These are phyloP conservation scores for Capronia americana DNA, from an alignment of 2,329 filamentous ascomycete species.

Conservation along the genomic window DNA sequence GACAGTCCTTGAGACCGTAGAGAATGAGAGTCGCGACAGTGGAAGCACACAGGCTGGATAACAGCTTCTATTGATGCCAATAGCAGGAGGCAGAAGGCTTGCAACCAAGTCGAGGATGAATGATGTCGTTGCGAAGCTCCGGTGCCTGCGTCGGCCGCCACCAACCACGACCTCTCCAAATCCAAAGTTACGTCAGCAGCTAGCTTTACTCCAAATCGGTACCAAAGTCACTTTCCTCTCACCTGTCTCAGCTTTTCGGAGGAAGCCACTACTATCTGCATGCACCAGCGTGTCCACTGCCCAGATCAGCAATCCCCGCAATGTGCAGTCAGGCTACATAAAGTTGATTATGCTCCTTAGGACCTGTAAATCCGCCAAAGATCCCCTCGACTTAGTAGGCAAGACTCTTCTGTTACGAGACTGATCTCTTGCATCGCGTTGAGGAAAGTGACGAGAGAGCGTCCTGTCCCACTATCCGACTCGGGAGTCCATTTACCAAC, in stretches of 20 bases:
- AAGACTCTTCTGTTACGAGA: too few species aligned
- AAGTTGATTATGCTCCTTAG: too few species aligned
- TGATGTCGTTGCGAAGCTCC: conserved; percentile 13
- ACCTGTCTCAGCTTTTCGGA: background rate
- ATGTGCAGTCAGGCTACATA: too few species aligned
- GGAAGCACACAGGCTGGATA: background rate
- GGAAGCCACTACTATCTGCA: too few species aligned
- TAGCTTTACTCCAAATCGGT: background rate
- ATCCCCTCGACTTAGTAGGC: too few species aligned
- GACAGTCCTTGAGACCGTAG: background rate
- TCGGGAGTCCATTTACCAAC: too few species aligned
- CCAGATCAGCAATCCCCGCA: too few species aligned
- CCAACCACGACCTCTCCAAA: conserved; percentile 1
- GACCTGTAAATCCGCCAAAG: too few species aligned
- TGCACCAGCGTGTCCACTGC: too few species aligned
- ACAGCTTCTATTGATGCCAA: background rate
- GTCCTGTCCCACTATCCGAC: too few species aligned
- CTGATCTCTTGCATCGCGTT: too few species aligned
- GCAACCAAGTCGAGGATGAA: background rate
- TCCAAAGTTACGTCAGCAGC: background rate
- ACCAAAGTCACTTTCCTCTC: background rate
- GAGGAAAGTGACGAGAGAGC: too few species aligned
- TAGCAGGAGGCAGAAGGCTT: background rate
- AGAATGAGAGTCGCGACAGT: background rate
- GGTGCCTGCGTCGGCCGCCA: conserved; percentile 12